Percentiles rank a stretch among this genome's conserved stretches.
Conservation (phyloP, 2,329 filamentous ascomycete genomes). For the Epicoccum sorghinum region DNA sequence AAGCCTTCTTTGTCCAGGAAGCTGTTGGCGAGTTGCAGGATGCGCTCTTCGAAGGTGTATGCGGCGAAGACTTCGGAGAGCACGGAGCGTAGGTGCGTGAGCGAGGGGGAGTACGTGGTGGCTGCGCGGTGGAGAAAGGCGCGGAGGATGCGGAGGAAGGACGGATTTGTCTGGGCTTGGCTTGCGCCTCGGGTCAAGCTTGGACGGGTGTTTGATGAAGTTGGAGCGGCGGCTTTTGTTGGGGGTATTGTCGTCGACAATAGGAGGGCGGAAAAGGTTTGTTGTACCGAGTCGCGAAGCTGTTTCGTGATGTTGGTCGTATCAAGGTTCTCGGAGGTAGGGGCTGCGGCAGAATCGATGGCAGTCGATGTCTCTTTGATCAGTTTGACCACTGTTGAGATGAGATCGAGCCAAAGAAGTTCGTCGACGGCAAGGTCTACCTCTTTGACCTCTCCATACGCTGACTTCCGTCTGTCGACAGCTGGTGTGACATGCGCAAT, state of each 20-base stretch:
- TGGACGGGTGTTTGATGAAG: conserved; percentile 26
- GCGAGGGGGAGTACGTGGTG: conserved; percentile 74
- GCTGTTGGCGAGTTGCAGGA: conserved; percentile 82
- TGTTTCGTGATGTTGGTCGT: conserved; percentile 67
- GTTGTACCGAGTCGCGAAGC: conserved; percentile 82
- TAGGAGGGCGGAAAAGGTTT: conserved; percentile 86
- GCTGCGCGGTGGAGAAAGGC: conserved; percentile 87
- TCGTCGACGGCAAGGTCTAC: conserved; percentile 67
- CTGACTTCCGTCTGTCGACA: conserved; percentile 45
- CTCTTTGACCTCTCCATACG: conserved; percentile 55
- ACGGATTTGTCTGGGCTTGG: conserved; percentile 60
- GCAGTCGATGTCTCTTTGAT: conserved; percentile 54
- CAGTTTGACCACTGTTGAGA: conserved; percentile 65
- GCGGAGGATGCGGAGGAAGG: conserved; percentile 86
- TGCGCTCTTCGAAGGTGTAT: conserved; percentile 92
- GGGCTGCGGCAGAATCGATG: conserved; percentile 40
- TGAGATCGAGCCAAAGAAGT: conserved; percentile 68
- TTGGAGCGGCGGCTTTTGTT: conserved; percentile 16
- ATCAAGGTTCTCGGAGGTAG: conserved; percentile 52
- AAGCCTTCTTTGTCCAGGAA: conserved; percentile 91
- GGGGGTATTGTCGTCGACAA: conserved; percentile 63
- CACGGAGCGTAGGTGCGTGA: conserved; percentile 85
- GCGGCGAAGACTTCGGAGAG: conserved; percentile 90
- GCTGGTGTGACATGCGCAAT: conserved; percentile 42
- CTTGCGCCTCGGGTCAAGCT: conserved; percentile 28